Evolutionary conservation across 1,139 yeast species (phyloP).

Genomic region (Meyerozyma smithsonii): DNA sequence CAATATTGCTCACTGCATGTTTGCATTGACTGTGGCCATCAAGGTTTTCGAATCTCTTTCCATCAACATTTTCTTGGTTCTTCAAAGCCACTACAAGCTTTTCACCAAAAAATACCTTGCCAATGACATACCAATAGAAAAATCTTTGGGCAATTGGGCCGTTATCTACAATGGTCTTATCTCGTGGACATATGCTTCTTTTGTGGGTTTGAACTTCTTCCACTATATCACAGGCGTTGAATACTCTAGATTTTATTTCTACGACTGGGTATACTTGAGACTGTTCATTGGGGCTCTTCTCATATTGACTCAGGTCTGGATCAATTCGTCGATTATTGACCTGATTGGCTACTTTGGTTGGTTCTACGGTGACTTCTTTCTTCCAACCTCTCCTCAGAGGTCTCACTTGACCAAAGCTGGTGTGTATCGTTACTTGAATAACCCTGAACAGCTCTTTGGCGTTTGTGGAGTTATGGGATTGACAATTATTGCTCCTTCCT

Average conservation of each 20-base stretch:
- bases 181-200: conserved; percentile 42
- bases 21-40: conserved; percentile 44
- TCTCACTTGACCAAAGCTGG: conserved; percentile 73
- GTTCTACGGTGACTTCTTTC: conserved; percentile 86
- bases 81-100: conserved; percentile 59
- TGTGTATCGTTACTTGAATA: conserved; percentile 76
- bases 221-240: conserved; percentile 20
- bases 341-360: conserved; percentile 84
- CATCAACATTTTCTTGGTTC: conserved; percentile 49
- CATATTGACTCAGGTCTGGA: conserved; percentile 64
- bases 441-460: conserved; percentile 81
- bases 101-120: conserved; percentile 67
- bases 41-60: conserved; percentile 52
- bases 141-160: conserved; percentile 77
- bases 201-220: conserved; percentile 38
- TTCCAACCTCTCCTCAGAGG: conserved; percentile 42
- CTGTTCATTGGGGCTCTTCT: conserved; percentile 52
- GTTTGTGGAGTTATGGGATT: conserved; percentile 84
- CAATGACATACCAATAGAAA: conserved; percentile 61
- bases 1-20: conserved; percentile 24
- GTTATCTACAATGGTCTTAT: conserved; percentile 56
- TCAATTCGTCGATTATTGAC: conserved; percentile 63
- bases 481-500: conserved; percentile 57
- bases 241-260: conserved; percentile 17
- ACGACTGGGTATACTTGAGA: conserved; percentile 51